These are phyloP conservation scores for Xylaria polymorpha DNA, from an alignment of 2,329 filamentous ascomycete genomes.

Conservation along the genomic window DNA sequence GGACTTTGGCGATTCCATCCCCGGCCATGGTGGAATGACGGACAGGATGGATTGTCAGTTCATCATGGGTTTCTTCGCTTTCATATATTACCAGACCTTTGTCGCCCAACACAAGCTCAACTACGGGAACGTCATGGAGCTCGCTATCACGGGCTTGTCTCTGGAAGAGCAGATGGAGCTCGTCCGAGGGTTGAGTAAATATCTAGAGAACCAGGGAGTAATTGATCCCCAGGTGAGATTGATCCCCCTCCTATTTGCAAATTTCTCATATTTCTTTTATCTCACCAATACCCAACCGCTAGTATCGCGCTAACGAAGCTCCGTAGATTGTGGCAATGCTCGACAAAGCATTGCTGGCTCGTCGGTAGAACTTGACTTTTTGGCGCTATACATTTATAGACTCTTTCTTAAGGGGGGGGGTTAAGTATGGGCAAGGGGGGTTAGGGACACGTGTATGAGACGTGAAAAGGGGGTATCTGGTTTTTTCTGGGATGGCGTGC, in stretches of 20 bases:
- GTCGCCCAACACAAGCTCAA: constrained; percentile 88
- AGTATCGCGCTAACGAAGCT: constrained; percentile 14
- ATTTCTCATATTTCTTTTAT: neutral
- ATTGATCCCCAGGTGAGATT: constrained; percentile 54
- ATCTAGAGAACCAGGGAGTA: constrained; percentile 73
- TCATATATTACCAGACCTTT: constrained; percentile 98
- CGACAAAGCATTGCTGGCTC: constrained; percentile 48
- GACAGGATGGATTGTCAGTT: constrained; percentile 99
- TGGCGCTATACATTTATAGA: constrained; percentile 18
- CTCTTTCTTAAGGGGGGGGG: constrained; percentile 17
- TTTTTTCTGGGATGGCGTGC: constrained; percentile 5
- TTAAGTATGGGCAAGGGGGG: constrained; percentile 17
- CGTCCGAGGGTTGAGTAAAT: constrained; percentile 71
- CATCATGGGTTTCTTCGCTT: constrained; percentile 99
- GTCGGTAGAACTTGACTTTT: constrained; percentile 38
- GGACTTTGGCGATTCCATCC: constrained; percentile 98
- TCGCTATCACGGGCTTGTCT: constrained; percentile 87
- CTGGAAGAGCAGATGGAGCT: constrained; percentile 90
- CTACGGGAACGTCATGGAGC: constrained; percentile 88
- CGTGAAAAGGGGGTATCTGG: neutral
- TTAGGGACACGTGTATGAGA: constrained; percentile 8
- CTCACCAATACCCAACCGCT: neutral
- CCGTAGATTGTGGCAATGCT: constrained; percentile 51
- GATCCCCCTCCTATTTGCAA: neutral
- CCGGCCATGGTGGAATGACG: constrained; percentile 96